Conservation (phyloP, 2,329 filamentous ascomycete species). For the Alternaria alternata region DNA sequence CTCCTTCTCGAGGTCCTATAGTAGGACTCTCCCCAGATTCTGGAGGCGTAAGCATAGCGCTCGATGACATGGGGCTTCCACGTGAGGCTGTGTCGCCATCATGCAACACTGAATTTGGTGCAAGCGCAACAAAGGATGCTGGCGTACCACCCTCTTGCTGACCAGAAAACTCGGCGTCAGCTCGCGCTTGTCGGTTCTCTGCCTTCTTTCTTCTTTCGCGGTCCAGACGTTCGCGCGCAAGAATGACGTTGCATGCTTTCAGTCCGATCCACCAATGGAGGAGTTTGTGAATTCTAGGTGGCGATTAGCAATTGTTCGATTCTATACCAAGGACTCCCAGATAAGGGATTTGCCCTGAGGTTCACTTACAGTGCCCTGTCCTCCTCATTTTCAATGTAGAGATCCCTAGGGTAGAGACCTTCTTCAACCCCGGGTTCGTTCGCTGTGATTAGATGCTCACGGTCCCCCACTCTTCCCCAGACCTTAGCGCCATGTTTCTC, state of each 20-base stretch:
- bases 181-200: conserved; percentile 40
- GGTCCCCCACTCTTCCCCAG: conserved; percentile 42
- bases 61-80: conserved; percentile 37
- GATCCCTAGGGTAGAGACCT: conserved; percentile 41
- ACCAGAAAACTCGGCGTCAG: conserved; percentile 34
- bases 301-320: conserved; percentile 18
- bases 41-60: conserved; percentile 41
- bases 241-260: conserved; percentile 48
- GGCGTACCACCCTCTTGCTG: conserved; percentile 33
- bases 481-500: conserved; percentile 44
- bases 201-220: conserved; percentile 48
- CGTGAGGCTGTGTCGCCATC: conserved; percentile 36
- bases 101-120: conserved; percentile 37
- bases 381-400: conserved; percentile 44
- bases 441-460: conserved; percentile 45
- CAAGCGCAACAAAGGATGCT: conserved; percentile 41
- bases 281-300: conserved; percentile 41
- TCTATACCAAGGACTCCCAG: not conserved
- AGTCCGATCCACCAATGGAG: conserved; percentile 50
- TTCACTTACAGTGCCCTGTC: conserved; percentile 41
- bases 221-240: conserved; percentile 46
- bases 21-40: conserved; percentile 42
- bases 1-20: conserved; percentile 27
- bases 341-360: not conserved
- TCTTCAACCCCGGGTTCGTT: conserved; percentile 45